Evolutionary conservation across 306 rosid genomes (phyloP).

Genomic region (Casuarina equisetifolia): DNA sequence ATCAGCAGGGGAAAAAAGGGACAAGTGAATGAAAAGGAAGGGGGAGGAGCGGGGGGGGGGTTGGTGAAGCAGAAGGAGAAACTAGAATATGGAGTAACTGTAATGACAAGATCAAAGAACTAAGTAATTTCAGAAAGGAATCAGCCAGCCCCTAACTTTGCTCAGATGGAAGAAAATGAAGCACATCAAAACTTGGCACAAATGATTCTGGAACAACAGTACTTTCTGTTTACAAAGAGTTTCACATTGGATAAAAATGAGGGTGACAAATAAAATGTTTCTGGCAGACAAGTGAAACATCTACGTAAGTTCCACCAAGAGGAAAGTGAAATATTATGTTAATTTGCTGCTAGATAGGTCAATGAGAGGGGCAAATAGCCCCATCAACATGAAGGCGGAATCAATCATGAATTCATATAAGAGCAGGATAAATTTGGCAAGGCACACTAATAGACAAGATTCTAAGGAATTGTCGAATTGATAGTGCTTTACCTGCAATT

Average conservation of each 20-base stretch:
- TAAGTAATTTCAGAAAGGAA: not conserved
- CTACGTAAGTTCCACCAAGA: not conserved
- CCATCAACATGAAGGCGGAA: not conserved
- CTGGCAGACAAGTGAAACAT: not conserved
- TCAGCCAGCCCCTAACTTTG: not conserved
- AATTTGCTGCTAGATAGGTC: not conserved
- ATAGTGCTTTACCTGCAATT: constrained; percentile 55
- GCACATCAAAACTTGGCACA: not conserved
- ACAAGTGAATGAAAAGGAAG: too few species aligned
- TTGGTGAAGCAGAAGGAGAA: not conserved
- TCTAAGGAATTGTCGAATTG: not conserved
- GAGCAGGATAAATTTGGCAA: not conserved
- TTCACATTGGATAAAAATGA: too few species aligned
- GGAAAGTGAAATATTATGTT: not conserved
- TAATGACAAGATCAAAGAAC: not conserved
- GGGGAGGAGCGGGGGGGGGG: too few species aligned
- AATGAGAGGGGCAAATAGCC: not conserved
- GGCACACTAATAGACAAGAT: not conserved
- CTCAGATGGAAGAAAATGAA: not conserved
- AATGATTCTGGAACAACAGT: not conserved
- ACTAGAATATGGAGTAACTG: not conserved
- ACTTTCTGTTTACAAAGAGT: not conserved
- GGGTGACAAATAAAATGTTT: not conserved
- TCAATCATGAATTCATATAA: not conserved
- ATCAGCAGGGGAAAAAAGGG: not conserved